Evolutionary conservation across 202 grass and related monocot genomes (phyloP), one percentile per base, ranked within the genome.

Genomic region (Bolboschoenoplectus hybrid): DNA sequence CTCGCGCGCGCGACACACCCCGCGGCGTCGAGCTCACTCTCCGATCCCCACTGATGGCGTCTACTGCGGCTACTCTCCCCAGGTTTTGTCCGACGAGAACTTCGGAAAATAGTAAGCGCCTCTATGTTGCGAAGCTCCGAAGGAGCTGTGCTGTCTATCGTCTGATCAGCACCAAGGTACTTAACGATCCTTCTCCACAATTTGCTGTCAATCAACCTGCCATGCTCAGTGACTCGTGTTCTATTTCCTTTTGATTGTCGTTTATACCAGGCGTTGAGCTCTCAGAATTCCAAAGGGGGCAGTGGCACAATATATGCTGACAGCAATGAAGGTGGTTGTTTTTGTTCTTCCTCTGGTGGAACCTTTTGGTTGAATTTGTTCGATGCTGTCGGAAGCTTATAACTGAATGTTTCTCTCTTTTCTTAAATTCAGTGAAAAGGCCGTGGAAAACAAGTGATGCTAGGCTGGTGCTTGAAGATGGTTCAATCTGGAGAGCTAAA

Each of bases 401-500:
- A 36, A 4, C 1, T 70, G 13, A 55, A 36, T 64, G 36, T 63
- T 49, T 45, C 3, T 81, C 5, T 40, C 10, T 55, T 14, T 35
- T 72, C 56, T 38, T 52, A 32, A 13, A 44, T 86, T 41, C 80
- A 97, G 94, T 84, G 68, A 52, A 91, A 76, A 88, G 87, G 47
- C 96, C 93, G 0, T 96, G 96, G 96, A 98, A 94, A 71, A 87
- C 90, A 19, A 91, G 87, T 64, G 96, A 96, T 86, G 91, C 96
- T 2, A 92, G 96, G 34, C 90, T 98, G 79, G 93, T 98, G 46
- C 91, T 98, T 41, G 93, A 98, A 88, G 96, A 98, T 86, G 93
- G 96, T 56, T 95, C 93, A 17, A 88, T 94, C 34, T 98, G 96
- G 96, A 94, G 62, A 19, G 96, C 93, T 6, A 98, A 94, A 71